Evolutionary conservation across 805 yeast genomes (phyloP), one percentile per base, ranked within the genome.

Genomic region (Wickerhamiella galacta): DNA sequence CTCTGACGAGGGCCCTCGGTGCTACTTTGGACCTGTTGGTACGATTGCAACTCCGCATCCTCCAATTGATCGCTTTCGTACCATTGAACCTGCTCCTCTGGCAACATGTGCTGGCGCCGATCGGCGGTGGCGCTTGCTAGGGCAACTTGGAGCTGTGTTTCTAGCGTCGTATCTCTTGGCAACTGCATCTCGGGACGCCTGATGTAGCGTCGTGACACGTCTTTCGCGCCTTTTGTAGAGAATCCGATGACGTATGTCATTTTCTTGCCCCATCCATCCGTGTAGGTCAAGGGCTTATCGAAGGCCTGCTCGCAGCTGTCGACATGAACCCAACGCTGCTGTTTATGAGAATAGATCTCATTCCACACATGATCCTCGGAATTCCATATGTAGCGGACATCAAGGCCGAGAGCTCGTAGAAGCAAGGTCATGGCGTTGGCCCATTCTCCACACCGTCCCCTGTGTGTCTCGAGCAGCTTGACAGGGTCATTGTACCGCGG

Each of bases 361-460:
- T 92, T 77, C 96, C 96, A 87, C 3, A 47, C 95, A 51, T 87
- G 96, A 51, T 87, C 96, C 50, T 87, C 96, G 6, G 68, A 59
- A 51, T 82, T 83, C 92, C 92, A 80, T 2, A 85, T 58, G 47
- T 76, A 83, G 32, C 96, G 56, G 1, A 70, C 68, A 18, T 70
- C 60, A 4, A 72, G 47, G 1, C 75, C 79, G 27, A 85, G 56
- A 0, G 93, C 70, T 18, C 72, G 62, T 34, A 85, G 56, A 2
- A 83, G 55, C 22, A 81, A 57, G 28, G 78, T 64, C 49, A 85
- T 83, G 40, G 87, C 71, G 44, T 79, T 78, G 35, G 85, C 87
- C 93, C 93, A 87, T 52, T 87, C 96, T 1, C 96, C 96, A 54
- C 96, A 87, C 30, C 96, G 62, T 0, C 96, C 96, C 21, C 50